A percentile compares a stretch with the other conserved stretches of the same genome.
These are phyloP conservation scores for Candida glucosophila DNA, from an alignment of 1,139 yeast genomes.

Conservation along the genomic window DNA sequence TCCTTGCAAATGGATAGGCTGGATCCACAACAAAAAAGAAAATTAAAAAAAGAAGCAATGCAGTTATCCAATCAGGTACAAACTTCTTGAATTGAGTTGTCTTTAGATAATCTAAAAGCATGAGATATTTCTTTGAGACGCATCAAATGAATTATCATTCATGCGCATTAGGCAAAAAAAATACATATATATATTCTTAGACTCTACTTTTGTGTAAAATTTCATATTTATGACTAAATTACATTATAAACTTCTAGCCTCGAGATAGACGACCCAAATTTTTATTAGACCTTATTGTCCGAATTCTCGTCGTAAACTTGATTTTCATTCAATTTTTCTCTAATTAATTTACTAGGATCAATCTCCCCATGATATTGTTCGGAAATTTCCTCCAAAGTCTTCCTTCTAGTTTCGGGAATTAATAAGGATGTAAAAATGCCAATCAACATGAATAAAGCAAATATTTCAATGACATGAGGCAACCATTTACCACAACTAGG, in stretches of 20 bases:
- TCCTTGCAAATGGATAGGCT: constrained; percentile 29
- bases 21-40: constrained; percentile 30
- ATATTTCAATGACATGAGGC: constrained; percentile 87
- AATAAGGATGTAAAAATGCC: constrained; percentile 60
- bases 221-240: not conserved
- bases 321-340: constrained; percentile 25
- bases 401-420: constrained; percentile 85
- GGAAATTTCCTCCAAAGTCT: constrained; percentile 72
- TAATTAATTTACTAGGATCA: constrained; percentile 36
- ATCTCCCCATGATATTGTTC: constrained; percentile 76
- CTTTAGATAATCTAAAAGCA: not conserved
- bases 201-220: no score
- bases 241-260: constrained; percentile 1
- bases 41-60: constrained; percentile 16
- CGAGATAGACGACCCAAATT: not conserved
- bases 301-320: constrained; percentile 24
- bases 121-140: no score
- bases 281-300: constrained; percentile 9
- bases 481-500: constrained; percentile 66
- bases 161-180: no score
- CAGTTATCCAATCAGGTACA: constrained; percentile 30
- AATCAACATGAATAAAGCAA: constrained; percentile 80
- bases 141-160: no score
- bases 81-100: not conserved
- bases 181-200: no score